Evolutionary conservation across 1,139 yeast species (phyloP).

Genomic region (Yamadazyma buinensis): DNA sequence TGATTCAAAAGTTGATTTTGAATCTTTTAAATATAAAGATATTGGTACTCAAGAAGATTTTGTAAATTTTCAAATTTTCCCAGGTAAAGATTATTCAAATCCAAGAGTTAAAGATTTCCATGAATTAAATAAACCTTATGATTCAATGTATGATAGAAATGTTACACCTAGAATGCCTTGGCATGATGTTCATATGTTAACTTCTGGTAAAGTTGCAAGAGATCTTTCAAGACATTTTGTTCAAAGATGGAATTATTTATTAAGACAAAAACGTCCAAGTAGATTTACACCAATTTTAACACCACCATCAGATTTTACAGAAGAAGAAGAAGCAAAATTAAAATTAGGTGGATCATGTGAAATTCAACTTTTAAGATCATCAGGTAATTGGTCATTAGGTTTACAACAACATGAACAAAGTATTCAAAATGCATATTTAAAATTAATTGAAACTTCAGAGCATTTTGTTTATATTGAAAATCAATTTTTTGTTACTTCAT

Average conservation of each 20-base stretch:
- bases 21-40: constrained; percentile 24
- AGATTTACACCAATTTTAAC: constrained; percentile 86
- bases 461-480: constrained; percentile 94
- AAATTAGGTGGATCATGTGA: constrained; percentile 87
- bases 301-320: constrained; percentile 87
- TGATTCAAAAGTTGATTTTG: constrained; percentile 51
- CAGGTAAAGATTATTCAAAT: constrained; percentile 97
- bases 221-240: constrained; percentile 93
- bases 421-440: constrained; percentile 89
- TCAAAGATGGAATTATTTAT: constrained; percentile 93
- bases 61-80: constrained; percentile 67
- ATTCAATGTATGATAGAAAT: constrained; percentile 85
- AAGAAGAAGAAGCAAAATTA: constrained; percentile 59
- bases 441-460: constrained; percentile 84
- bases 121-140: constrained; percentile 80
- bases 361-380: constrained; percentile 81
- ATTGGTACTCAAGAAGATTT: constrained; percentile 29
- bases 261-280: constrained; percentile 92
- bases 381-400: constrained; percentile 93
- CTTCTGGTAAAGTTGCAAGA: constrained; percentile 93
- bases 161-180: constrained; percentile 94
- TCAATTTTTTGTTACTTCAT: constrained; percentile 87
- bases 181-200: constrained; percentile 98
- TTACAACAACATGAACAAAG: constrained; percentile 80
- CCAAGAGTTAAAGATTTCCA: constrained; percentile 88